Base-by-base conservation (phyloP, 2,329 filamentous ascomycete genomes). In the Zymoseptoria passerinii region DNA sequence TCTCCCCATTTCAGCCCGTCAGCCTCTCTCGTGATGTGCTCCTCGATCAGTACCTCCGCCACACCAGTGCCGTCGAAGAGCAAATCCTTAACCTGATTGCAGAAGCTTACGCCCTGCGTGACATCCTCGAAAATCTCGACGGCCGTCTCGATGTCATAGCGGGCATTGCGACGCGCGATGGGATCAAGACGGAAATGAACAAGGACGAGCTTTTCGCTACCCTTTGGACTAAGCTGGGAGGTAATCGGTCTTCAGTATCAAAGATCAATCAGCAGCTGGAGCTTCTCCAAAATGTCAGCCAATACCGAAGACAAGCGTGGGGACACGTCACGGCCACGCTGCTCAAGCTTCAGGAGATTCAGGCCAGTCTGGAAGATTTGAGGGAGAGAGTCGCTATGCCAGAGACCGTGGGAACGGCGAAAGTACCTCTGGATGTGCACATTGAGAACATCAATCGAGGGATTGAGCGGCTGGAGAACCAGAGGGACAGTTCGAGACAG, bases 161-260 rank as follows among this genome's bases (percentile, higher is more conserved):
- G 66, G 83, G 83, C 19, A 84, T 91, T 57, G 82, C 86, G 1
- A 80, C 82, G 18, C 83, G 82, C 60, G 87, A 88, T 62, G 81
- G 83, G 51, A 75, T 82, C 56, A 78, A 78, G 55, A 79, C 87
- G 27, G 76, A 81, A 53, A 79, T 78, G 13, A 77, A 81, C 58
- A 83, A 83, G 49, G 83, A 86, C 57, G 83, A 89, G 59, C 79
- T 90, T 2, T 79, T 92, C 57, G 83, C 83, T 60, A 80, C 81
- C 13, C 76, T 94, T 8, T 91, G 89, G 87, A 88, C 86, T 0
- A 81, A 87, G 60, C 77, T 94, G 13, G 89, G 89, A 51, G 87
- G 81, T 19, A 90, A 92, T 70, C 77, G 78, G 29, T 74, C 76
- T 18, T 80, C 81, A 51, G 76, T 88, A 13, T 79, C 80, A 52